Base-by-base conservation (phyloP, 805 yeast genomes). In the Kuraishia floccosa region DNA sequence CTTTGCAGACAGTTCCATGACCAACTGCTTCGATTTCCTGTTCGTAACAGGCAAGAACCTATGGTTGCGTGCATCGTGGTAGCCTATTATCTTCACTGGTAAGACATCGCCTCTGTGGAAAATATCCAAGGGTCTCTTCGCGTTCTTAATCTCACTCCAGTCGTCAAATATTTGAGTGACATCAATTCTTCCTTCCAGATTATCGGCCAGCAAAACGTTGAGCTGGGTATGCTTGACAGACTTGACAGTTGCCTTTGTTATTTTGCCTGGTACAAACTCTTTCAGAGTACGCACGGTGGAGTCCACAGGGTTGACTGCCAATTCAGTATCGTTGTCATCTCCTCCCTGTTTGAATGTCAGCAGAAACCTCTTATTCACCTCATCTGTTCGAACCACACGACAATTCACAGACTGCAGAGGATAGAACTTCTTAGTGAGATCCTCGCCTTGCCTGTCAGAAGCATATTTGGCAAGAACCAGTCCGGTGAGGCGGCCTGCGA, bases 401-500 rank as follows among this genome's bases (percentile, higher is more conserved):
- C 81, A 80, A 2, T 72, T 47, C 17, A 87, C 72, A 1, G 94
- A 76, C 58, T 86, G 94, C 42, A 76, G 70, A 26, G 66, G 60
- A 42, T 61, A 60, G 46, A 73, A 87, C 17, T 61, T 58, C 24
- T 65, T 60, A 15, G 62, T 55, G 30, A 80, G 60, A 39, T 75
- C 78, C 8, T 65, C 72, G 24, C 56, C 59, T 25, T 60, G 65
- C 30, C 65, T 63, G 21, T 68, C 69, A 4, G 74, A 62, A 15
- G 81, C 81, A 42, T 77, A 74, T 46, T 77, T 74, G 34, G 87
- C 81, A 37, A 83, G 67, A 4, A 85, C 80, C 39, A 89, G 65
- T 31, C 96, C 97, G 20, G 84, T 82, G 39, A 89, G 68, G 32
- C 68, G 71, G 39, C 81, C 79, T 34, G 77, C 84, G 54, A 89